A percentile compares a stretch with the other conserved stretches of the same genome.
Conservation (phyloP, 2,329 filamentous ascomycete species). For the Verticillium dahliae region DNA sequence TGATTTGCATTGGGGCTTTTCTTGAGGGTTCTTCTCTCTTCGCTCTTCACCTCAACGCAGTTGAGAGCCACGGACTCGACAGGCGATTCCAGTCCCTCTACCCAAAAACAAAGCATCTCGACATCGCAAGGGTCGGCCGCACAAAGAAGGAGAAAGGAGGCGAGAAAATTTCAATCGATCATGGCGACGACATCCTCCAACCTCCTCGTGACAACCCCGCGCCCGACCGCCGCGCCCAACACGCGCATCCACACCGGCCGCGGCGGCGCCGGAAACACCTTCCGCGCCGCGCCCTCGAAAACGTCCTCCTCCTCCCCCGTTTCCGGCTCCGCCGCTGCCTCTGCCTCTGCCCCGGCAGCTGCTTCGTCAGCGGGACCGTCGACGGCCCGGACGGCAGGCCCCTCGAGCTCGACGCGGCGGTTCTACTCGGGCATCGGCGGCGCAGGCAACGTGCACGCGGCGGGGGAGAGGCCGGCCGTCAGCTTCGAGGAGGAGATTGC, state of each 20-base stretch:
- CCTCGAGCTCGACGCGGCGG: slow-evolving; percentile 33
- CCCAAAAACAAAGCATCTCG: background rate
- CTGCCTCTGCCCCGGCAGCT: slow-evolving; percentile 36
- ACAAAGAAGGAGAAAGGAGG: too few relatives aligned
- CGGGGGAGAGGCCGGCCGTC: slow-evolving; percentile 19
- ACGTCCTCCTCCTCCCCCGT: slow-evolving; percentile 29
- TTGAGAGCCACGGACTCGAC: too few relatives aligned
- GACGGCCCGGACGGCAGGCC: slow-evolving; percentile 35
- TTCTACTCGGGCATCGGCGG: slow-evolving; percentile 63
- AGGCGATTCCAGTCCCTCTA: too few relatives aligned
- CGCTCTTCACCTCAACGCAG: background rate
- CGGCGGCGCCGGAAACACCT: slow-evolving; percentile 50
- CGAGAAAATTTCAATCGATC: background rate
- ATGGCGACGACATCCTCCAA: slow-evolving; percentile 29
- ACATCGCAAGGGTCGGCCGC: too few relatives aligned
- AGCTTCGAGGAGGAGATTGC: slow-evolving; percentile 14
- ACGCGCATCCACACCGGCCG: slow-evolving; percentile 46
- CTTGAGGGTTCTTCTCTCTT: too few relatives aligned
- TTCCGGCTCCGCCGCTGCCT: too few relatives aligned
- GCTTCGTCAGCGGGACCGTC: slow-evolving; percentile 22
- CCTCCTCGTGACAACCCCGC: slow-evolving; percentile 41
- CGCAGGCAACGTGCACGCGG: slow-evolving; percentile 63
- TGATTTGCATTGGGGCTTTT: too few relatives aligned
- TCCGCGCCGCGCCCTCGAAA: slow-evolving; percentile 34
- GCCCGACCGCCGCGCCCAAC: slow-evolving; percentile 38